Evolutionary conservation across 2,329 filamentous ascomycete species (phyloP).

Genomic region (Pochonia chlamydosporia): DNA sequence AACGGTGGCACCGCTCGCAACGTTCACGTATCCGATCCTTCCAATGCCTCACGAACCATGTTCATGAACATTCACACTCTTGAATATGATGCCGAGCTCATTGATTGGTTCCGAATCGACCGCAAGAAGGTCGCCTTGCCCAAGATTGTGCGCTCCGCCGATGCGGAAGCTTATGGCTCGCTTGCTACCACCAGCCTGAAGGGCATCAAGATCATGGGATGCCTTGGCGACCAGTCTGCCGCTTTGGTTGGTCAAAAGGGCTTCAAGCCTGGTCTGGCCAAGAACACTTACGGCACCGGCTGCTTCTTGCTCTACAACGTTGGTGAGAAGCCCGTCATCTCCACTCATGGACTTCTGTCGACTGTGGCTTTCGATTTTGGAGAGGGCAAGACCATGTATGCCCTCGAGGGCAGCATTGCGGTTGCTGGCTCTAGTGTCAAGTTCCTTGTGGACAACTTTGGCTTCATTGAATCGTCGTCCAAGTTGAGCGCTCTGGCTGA

Average conservation of each 20-base stretch:
- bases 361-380: conserved; percentile 77
- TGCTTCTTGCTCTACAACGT: conserved; percentile 84
- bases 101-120: conserved; percentile 72
- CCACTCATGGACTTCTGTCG: conserved; percentile 67
- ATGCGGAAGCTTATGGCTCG: conserved; percentile 61
- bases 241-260: conserved; percentile 76
- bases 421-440: conserved; percentile 73
- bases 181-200: conserved; percentile 56
- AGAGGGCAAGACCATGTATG: conserved; percentile 61
- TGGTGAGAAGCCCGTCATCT: conserved; percentile 72
- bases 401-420: conserved; percentile 71
- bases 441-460: conserved; percentile 54
- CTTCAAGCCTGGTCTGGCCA: conserved; percentile 69
- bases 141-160: conserved; percentile 71
- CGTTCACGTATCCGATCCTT: conserved; percentile 69
- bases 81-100: conserved; percentile 65
- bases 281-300: conserved; percentile 83
- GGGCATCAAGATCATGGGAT: conserved; percentile 67
- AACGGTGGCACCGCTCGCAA: conserved; percentile 63
- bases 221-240: conserved; percentile 75
- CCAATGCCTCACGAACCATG: conserved; percentile 82
- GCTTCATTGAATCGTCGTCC: conserved; percentile 44
- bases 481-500: conserved; percentile 41
- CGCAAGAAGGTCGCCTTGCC: conserved; percentile 63
- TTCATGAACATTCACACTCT: conserved; percentile 77